phyloP scores from a whole-genome alignment of 2,329 filamentous ascomycete genomes.

The Cyphellophora attinorum region DNA sequence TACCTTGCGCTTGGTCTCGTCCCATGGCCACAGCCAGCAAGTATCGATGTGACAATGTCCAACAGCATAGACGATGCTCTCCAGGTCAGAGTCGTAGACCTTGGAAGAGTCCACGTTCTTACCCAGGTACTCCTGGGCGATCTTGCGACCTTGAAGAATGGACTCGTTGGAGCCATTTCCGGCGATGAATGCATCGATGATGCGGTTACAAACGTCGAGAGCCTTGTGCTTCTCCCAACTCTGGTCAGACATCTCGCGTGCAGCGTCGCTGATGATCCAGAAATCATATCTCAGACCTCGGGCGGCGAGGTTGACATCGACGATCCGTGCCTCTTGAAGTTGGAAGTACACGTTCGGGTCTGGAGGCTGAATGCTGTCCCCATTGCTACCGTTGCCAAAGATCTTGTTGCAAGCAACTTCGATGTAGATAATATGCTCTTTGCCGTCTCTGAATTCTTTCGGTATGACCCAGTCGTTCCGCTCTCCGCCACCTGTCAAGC shows the following conservation, averaged over 20 bases:
- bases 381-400: slow-evolving; percentile 85
- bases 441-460: slow-evolving; percentile 68
- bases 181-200: slow-evolving; percentile 83
- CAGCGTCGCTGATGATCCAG: slow-evolving; percentile 90
- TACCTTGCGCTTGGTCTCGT: slow-evolving; percentile 93
- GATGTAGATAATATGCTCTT: slow-evolving; percentile 83
- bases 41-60: slow-evolving; percentile 98
- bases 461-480: slow-evolving; percentile 87
- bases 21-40: slow-evolving; percentile 98
- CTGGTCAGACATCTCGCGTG: slow-evolving; percentile 78
- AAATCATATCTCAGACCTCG: slow-evolving; percentile 81
- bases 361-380: slow-evolving; percentile 81
- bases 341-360: slow-evolving; percentile 73
- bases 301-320: slow-evolving; percentile 78
- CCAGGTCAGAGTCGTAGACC: slow-evolving; percentile 68
- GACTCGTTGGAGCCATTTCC: slow-evolving; percentile 63
- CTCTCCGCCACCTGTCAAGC: slow-evolving; percentile 81
- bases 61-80: slow-evolving; percentile 74
- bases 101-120: slow-evolving; percentile 69
- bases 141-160: slow-evolving; percentile 68
- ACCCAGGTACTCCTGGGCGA: slow-evolving; percentile 76
- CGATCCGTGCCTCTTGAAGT: slow-evolving; percentile 70
- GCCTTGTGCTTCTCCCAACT: slow-evolving; percentile 86
- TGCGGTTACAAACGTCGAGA: slow-evolving; percentile 69
- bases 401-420: slow-evolving; percentile 99